Conservation (phyloP, 2,329 filamentous ascomycete species). For the Ophiostoma sp. region DNA sequence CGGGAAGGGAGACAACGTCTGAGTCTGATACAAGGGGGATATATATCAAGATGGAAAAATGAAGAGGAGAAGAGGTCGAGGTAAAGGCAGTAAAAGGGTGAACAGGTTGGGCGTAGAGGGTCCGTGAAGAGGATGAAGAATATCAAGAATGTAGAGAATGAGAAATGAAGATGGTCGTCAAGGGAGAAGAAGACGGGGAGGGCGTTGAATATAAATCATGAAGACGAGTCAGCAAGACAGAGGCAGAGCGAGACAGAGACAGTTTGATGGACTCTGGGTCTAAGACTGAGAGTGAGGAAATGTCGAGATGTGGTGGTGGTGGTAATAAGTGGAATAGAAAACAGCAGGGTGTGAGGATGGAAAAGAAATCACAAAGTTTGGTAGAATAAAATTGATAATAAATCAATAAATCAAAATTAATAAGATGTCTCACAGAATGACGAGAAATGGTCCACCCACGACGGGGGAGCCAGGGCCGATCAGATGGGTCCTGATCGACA, state of each 20-base stretch:
- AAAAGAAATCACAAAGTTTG: constrained; percentile 21
- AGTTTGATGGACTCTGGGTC: neutral
- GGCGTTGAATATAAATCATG: constrained; percentile 23
- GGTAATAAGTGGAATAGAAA: constrained; percentile 1
- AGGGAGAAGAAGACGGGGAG: constrained; percentile 18
- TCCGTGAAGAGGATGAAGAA: constrained; percentile 16
- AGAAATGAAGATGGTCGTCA: constrained; percentile 21
- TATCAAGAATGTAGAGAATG: constrained; percentile 14
- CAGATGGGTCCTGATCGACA: constrained; percentile 25
- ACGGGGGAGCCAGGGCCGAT: constrained; percentile 18
- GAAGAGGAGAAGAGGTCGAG: neutral
- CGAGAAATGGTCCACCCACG: constrained; percentile 20
- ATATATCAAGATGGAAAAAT: neutral
- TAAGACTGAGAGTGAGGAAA: constrained; percentile 7
- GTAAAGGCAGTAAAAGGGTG: neutral
- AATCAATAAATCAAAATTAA: constrained; percentile 13
- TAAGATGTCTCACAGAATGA: neutral
- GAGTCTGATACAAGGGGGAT: neutral
- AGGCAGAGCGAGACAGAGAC: constrained; percentile 11
- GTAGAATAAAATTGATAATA: neutral
- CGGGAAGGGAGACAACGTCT: neutral
- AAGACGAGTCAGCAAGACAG: constrained; percentile 12
- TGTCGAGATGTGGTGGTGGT: neutral
- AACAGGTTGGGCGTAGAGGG: neutral
- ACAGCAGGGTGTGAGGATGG: constrained; percentile 15